phyloP scores from a whole-genome alignment of 2,329 filamentous ascomycete genomes.

The Metarhizium album region DNA sequence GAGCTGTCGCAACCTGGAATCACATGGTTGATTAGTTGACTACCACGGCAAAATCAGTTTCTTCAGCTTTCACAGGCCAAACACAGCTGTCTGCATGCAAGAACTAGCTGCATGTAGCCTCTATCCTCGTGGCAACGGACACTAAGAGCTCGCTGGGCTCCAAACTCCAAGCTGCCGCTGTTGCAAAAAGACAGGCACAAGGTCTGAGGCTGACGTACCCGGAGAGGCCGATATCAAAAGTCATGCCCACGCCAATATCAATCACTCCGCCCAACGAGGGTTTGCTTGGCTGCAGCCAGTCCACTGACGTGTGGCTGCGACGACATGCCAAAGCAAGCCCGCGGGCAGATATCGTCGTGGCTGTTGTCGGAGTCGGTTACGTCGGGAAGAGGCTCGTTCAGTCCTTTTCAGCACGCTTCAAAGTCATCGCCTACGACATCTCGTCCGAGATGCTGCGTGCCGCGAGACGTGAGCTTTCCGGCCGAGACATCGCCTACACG shows the following conservation, averaged over 20 bases:
- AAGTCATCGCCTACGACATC: conserved; percentile 37
- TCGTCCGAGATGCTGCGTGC: conserved; percentile 28
- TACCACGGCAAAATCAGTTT: too few relatives aligned
- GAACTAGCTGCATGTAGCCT: too few relatives aligned
- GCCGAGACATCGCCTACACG: conserved; percentile 26
- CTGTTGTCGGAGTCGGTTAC: conserved; percentile 42
- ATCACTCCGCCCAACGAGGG: background rate
- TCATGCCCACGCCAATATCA: background rate
- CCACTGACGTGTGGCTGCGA: background rate
- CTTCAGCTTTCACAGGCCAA: too few relatives aligned
- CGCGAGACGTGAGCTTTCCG: conserved; percentile 13
- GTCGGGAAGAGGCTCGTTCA: conserved; percentile 38
- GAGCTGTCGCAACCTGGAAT: too few relatives aligned
- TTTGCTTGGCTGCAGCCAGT: background rate
- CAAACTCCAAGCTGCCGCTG: too few relatives aligned
- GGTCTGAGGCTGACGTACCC: too few relatives aligned
- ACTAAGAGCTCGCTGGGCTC: too few relatives aligned
- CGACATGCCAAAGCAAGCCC: background rate
- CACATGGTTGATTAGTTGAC: too few relatives aligned
- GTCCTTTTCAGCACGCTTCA: conserved; percentile 29
- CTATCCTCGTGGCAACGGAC: too few relatives aligned
- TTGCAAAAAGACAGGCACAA: too few relatives aligned
- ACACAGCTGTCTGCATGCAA: too few relatives aligned
- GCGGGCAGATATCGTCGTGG: conserved; percentile 20
- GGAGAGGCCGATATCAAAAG: background rate